Base-by-base conservation (phyloP, 2,329 filamentous ascomycete genomes). In the Microdochium nivale region DNA sequence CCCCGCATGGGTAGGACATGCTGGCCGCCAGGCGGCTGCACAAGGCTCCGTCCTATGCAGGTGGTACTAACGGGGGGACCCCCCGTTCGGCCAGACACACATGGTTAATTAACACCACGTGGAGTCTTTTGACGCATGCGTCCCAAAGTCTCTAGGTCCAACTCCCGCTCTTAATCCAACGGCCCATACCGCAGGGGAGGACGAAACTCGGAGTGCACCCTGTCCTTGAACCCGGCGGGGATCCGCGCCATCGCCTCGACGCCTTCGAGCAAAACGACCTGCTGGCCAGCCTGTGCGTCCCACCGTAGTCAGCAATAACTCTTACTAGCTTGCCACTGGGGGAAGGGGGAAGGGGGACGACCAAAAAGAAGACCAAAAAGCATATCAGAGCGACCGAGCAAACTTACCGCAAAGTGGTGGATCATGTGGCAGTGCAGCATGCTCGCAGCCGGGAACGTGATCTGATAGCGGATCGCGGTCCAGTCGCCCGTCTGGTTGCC, bases 351-450 rank as follows among this genome's bases (percentile, higher is more conserved):
- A n/a, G n/a, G n/a, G n/a, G n/a, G n/a, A n/a, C n/a, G n/a, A n/a
- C n/a, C n/a, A n/a, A n/a, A n/a, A n/a, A n/a, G n/a, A n/a, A n/a
- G n/a, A n/a, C n/a, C n/a, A n/a, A n/a, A n/a, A n/a, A n/a, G n/a
- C n/a, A n/a, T n/a, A n/a, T n/a, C n/a, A n/a, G n/a, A n/a, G n/a
- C n/a, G n/a, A n/a, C n/a, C n/a, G n/a, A n/a, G n/a, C n/a, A 40
- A 19, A 50, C 55, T 54, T 57, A 57, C 55, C 5, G 40, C 55
- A 25, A 57, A 57, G 25, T 55, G 55, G 46, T 57, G 55, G 30
- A 57, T 57, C 55, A 57, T 55, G 21, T 57, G 54, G 47, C 55
- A 57, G 37, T 57, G 55, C 27, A 57, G 48, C 55, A 57, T 57
- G 25, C 52, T 54, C 3, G 52, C 55, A 7, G 55, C 55, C 11